phyloP scores from a whole-genome alignment of 306 rosid species.

The Cicer chorassanicum region DNA sequence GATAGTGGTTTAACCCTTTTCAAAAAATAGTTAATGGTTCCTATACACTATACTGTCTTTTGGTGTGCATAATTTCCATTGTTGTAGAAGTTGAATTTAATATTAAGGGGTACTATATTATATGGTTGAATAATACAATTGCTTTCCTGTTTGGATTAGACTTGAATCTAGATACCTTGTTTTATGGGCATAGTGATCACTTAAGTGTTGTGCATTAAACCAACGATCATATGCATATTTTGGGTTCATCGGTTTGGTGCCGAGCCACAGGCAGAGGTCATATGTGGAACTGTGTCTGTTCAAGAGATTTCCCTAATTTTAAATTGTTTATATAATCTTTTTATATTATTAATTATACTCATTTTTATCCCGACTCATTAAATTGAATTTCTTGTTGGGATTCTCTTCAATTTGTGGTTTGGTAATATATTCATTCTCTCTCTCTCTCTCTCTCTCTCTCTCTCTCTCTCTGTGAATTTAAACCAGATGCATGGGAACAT shows the following conservation, averaged over 20 bases:
- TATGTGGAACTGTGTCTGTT: neutral
- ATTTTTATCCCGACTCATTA: neutral
- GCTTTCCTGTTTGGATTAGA: neutral
- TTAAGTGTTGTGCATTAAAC: slow-evolving; percentile 10
- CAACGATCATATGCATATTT: neutral
- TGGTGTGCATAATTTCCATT: neutral
- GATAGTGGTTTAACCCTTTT: slow-evolving; percentile 4
- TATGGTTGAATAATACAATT: neutral
- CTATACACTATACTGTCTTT: neutral
- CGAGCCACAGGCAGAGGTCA: neutral
- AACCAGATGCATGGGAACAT: neutral
- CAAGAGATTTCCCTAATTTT: slow-evolving; percentile 3
- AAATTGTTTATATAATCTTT: neutral
- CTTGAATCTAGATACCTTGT: slow-evolving; percentile 3
- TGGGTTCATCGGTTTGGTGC: slow-evolving; percentile 2
- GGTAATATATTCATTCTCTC: neutral
- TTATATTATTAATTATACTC: neutral
- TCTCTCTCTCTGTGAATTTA: neutral
- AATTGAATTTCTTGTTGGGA: slow-evolving; percentile 14
- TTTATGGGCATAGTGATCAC: neutral
- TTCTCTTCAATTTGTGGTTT: slow-evolving; percentile 34
- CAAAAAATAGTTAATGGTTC: neutral
- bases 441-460: neutral
- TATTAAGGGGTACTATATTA: neutral
- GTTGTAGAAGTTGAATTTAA: neutral